phyloP scores from a whole-genome alignment of 352 stramenopile species.

The Nothophytophthora sp. region DNA sequence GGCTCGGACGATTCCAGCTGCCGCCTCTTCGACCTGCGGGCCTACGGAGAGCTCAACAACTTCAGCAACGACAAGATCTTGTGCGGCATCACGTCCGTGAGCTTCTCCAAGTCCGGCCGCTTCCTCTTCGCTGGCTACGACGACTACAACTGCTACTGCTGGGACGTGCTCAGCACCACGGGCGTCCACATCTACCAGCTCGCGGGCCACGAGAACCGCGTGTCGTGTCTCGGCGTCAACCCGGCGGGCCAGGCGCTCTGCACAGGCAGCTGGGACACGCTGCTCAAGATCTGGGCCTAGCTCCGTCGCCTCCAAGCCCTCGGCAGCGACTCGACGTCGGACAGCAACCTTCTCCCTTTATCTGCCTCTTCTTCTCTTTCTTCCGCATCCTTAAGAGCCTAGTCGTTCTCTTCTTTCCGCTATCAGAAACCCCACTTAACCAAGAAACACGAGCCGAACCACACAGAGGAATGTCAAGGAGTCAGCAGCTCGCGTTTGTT shows the following conservation, averaged over 20 bases:
- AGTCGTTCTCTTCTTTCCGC: no score
- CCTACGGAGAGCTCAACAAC: conserved; percentile 96
- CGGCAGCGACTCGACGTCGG: no score
- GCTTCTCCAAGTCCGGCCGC: conserved; percentile 94
- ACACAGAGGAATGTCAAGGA: no score
- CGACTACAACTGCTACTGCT: conserved; percentile 98
- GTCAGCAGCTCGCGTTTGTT: background rate
- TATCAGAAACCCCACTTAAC: no score
- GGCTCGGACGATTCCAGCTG: conserved; percentile 98
- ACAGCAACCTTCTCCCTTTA: conserved; percentile 2
- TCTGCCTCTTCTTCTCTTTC: conserved; percentile 11
- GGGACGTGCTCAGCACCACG: conserved; percentile 94
- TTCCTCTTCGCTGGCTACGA: conserved; percentile 99
- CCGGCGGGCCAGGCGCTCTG: conserved; percentile 95
- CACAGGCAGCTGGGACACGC: conserved; percentile 98
- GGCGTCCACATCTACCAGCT: conserved; percentile 92
- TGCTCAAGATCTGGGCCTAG: conserved; percentile 97
- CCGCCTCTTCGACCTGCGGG: conserved; percentile 97
- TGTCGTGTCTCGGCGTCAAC: conserved; percentile 97
- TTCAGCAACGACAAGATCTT: conserved; percentile 97
- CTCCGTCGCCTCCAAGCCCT: no score
- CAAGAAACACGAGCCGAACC: no score
- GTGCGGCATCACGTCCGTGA: conserved; percentile 97
- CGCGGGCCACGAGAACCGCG: conserved; percentile 95
- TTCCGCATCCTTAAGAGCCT: no score